Evolutionary conservation across 2,329 filamentous ascomycete genomes (phyloP).

Genomic region (Pleurostoma richardsiae): DNA sequence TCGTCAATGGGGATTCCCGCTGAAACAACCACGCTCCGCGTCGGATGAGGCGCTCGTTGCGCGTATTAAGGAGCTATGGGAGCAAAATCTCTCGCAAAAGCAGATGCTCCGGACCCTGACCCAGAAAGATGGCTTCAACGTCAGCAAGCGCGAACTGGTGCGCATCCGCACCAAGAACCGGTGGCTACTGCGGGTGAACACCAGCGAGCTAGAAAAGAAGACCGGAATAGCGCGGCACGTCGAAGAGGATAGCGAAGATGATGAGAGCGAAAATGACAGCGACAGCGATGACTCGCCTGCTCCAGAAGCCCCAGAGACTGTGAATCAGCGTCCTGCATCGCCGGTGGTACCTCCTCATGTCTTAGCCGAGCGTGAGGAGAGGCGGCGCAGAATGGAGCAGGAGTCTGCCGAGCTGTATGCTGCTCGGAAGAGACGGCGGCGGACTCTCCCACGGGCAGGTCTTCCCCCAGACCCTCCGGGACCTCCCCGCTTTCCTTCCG

Average conservation of each 20-base stretch:
- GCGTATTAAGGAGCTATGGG: constrained; percentile 73
- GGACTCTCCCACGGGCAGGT: constrained; percentile 63
- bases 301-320: constrained; percentile 6
- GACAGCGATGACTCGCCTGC: not conserved
- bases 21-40: constrained; percentile 66
- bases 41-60: constrained; percentile 63
- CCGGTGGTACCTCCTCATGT: constrained; percentile 1
- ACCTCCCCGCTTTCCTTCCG: constrained; percentile 71
- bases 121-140: constrained; percentile 64
- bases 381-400: constrained; percentile 47
- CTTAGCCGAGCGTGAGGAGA: constrained; percentile 30
- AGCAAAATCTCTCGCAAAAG: constrained; percentile 63
- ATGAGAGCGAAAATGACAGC: constrained; percentile 6
- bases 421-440: constrained; percentile 60
- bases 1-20: constrained; percentile 73
- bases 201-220: constrained; percentile 46
- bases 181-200: constrained; percentile 59
- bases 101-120: constrained; percentile 69
- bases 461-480: constrained; percentile 63
- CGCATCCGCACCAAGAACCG: constrained; percentile 64
- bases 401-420: constrained; percentile 60
- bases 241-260: constrained; percentile 3
- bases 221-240: constrained; percentile 7
- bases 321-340: not conserved
- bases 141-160: constrained; percentile 67